phyloP scores from a whole-genome alignment of 139 green algal species.

The Chlamydomonas schloesseri region DNA sequence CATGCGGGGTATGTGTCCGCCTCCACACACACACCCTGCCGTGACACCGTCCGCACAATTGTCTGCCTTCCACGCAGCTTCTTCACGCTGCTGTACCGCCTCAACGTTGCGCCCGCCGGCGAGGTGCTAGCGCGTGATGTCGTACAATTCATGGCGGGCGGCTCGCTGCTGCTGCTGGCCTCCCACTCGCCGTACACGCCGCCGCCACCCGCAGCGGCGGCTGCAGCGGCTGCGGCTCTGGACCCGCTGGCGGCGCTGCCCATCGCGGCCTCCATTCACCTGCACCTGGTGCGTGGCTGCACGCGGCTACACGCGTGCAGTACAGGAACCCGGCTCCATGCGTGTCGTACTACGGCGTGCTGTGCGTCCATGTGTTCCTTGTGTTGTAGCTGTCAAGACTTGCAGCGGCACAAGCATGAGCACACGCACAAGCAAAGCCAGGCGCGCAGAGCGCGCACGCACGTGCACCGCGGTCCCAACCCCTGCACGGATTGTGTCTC shows the following conservation, averaged over 20 bases:
- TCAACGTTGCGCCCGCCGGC: not conserved
- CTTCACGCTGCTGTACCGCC: conserved; percentile 34
- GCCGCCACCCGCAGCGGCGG: not conserved
- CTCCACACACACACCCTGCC: too few relatives aligned
- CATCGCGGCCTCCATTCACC: not conserved
- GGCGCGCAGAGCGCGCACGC: too few relatives aligned
- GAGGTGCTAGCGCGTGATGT: conserved; percentile 30
- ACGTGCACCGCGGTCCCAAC: too few relatives aligned
- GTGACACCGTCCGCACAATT: not conserved
- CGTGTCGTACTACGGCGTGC: too few relatives aligned
- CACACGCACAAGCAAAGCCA: too few relatives aligned
- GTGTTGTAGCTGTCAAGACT: too few relatives aligned
- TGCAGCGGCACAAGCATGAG: too few relatives aligned
- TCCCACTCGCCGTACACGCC: conserved; percentile 34
- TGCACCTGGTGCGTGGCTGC: conserved; percentile 20
- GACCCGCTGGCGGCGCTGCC: conserved; percentile 16
- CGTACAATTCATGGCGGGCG: conserved; percentile 4
- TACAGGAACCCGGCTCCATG: too few relatives aligned
- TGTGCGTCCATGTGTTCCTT: too few relatives aligned
- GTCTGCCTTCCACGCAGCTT: conserved; percentile 23
- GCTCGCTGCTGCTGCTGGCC: conserved; percentile 37
- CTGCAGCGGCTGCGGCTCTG: not conserved
- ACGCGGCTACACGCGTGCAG: too few relatives aligned
- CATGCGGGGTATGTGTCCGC: too few relatives aligned
- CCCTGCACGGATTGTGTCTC: too few relatives aligned